A percentile compares a stretch with the other conserved stretches of the same genome.
Evolutionary conservation across 345 rosid genomes (phyloP).

Genomic region (Eucalyptus tenuipes): DNA sequence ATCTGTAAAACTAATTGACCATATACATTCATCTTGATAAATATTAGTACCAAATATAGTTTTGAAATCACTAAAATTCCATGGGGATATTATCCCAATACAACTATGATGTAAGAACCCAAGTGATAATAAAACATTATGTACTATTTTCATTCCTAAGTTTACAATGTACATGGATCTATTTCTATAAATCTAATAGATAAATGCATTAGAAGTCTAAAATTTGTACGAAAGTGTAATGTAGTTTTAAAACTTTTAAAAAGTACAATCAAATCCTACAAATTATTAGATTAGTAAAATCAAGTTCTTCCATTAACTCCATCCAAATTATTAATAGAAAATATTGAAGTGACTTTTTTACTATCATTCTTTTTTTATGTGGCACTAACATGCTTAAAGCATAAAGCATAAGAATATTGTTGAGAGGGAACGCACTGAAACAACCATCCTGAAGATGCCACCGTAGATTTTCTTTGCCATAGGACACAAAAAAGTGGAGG

Average conservation of each 20-base stretch:
- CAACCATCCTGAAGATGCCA: neutral
- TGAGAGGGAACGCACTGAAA: neutral
- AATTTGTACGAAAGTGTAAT: neutral
- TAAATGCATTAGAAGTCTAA: neutral
- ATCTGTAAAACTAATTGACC: too few species aligned
- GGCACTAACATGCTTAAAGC: neutral
- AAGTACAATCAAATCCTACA: neutral
- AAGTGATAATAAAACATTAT: neutral
- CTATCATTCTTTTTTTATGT: neutral
- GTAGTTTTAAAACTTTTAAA: neutral
- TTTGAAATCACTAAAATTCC: too few species aligned
- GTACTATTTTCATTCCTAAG: neutral
- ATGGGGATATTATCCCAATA: too few species aligned
- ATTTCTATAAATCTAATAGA: neutral
- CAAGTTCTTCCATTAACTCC: fast-evolving
- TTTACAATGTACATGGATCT: neutral
- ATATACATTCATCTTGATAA: too few species aligned
- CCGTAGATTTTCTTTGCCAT: neutral
- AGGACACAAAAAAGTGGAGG: neutral
- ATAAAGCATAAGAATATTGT: neutral
- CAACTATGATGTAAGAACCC: neutral
- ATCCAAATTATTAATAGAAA: neutral
- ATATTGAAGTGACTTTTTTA: neutral
- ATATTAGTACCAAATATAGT: too few species aligned
- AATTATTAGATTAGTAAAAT: fast-evolving